Evolutionary conservation across 306 rosid genomes (phyloP).

Genomic region (Pueraria montana): DNA sequence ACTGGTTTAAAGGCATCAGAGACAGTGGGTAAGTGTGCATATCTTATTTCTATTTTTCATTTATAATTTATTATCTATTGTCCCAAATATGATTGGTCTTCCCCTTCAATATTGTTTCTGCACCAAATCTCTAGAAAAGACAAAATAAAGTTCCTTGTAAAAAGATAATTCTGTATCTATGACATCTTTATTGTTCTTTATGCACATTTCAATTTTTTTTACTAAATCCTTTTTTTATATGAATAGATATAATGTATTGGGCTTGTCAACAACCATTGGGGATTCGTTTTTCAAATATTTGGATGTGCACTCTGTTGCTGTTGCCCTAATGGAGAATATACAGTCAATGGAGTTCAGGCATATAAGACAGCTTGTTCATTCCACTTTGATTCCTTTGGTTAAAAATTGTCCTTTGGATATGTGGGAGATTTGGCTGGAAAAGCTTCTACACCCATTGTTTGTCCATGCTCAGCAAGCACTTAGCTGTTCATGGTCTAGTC

Average conservation of each 20-base stretch:
- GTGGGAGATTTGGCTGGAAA: constrained; percentile 96
- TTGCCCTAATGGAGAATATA: constrained; percentile 90
- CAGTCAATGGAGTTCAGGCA: constrained; percentile 99
- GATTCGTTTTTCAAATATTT: constrained; percentile 78
- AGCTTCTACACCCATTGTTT: constrained; percentile 82
- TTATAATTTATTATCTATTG: constrained; percentile 13
- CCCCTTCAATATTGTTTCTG: constrained; percentile 15
- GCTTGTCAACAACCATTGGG: constrained; percentile 88
- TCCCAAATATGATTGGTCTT: constrained; percentile 23
- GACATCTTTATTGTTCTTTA: constrained; percentile 30
- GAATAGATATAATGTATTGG: constrained; percentile 88
- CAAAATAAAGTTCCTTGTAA: constrained; percentile 34
- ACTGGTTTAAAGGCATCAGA: constrained; percentile 95
- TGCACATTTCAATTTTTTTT: constrained; percentile 36
- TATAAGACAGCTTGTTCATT: constrained; percentile 88
- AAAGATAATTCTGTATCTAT: constrained; percentile 40
- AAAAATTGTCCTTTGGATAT: constrained; percentile 80
- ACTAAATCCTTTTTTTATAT: constrained; percentile 45
- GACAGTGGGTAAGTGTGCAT: constrained; percentile 85
- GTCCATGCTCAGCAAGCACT: constrained; percentile 78
- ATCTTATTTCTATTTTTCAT: constrained; percentile 27
- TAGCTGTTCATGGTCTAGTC: constrained; percentile 85
- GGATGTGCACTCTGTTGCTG: constrained; percentile 73
- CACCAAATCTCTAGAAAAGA: constrained; percentile 19
- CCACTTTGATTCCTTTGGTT: constrained; percentile 81